Evolutionary conservation across 441 rosid species (phyloP), one percentile per base, ranked within the genome.

Genomic region (Corymbia citriodora): DNA sequence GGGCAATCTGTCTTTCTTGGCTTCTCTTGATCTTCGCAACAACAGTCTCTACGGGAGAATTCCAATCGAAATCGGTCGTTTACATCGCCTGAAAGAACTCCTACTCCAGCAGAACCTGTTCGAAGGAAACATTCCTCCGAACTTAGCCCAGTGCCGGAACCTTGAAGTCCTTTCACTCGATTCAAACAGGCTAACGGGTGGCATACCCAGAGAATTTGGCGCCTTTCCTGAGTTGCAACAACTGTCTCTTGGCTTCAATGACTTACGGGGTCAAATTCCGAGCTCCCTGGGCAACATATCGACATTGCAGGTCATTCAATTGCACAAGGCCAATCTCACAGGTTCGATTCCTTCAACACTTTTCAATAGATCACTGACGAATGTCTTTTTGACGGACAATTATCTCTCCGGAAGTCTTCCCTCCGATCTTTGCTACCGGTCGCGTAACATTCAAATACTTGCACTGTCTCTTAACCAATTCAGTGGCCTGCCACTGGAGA

Each of bases 371-470:
- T 68, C 45, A 2, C 45, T 31, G 6, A 17, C 23, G 12, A 31
- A 1, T 4, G 45, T 68, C 23, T 2, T 0, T 8, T 68, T 68
- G 40, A 2, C 0, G 14, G 0, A 0, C 0, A 72, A 72, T 72
- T 3, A 10, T 36, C 82, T 72, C 49, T 52, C 65, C 0, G 65
- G 88, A 7, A 55, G 48, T 57, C 88, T 87, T 57, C 88, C 65
- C 48, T 54, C 25, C 6, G 68, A 55, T 87, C 40, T 87, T 57
- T 87, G 68, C n/a, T 33, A 11, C 88, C 68, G 6, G 29, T 87
- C 50, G 88, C 88, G 11, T 8, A 87, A 87, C 49, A 87, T 87
- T 87, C 88, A 19, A 1, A 10, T 4, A 1, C 88, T 87, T 57
- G 13, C 1, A 7, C n/a, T 87, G 57, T 2, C 7, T 57, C 1